Percentiles rank a stretch among this genome's conserved stretches.
Evolutionary conservation across 768 basidiomycete genomes (phyloP).

Genomic region (Pisolithus albus): DNA sequence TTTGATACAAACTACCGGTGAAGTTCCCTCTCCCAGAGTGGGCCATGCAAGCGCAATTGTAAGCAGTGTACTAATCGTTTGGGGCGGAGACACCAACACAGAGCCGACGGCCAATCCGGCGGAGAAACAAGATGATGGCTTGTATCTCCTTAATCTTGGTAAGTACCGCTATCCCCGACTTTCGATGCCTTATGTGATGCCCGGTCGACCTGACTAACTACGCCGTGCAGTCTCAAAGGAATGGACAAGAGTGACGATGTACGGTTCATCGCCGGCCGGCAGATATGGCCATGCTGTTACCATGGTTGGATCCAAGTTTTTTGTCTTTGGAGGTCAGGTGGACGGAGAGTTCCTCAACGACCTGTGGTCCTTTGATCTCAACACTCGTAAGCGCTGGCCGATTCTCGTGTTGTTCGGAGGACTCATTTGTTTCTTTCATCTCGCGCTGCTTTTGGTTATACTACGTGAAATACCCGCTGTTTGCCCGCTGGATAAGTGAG

Average conservation of each 20-base stretch:
- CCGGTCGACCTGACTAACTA: not conserved
- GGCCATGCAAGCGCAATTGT: slow-evolving; percentile 96
- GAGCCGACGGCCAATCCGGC: slow-evolving; percentile 50
- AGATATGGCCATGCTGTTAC: slow-evolving; percentile 95
- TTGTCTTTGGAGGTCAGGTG: slow-evolving; percentile 94
- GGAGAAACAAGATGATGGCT: slow-evolving; percentile 84
- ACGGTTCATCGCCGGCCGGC: slow-evolving; percentile 74
- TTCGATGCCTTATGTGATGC: not conserved
- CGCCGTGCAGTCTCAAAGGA: slow-evolving; percentile 73
- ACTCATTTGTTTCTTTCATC: not conserved
- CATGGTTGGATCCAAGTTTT: slow-evolving; percentile 88
- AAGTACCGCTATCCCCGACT: slow-evolving; percentile 24
- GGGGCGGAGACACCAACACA: slow-evolving; percentile 96
- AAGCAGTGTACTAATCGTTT: slow-evolving; percentile 91
- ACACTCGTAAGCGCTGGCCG: slow-evolving; percentile 59
- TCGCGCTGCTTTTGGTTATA: not conserved
- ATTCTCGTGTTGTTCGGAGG: not conserved
- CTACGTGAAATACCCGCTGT: not conserved
- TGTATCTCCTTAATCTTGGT: slow-evolving; percentile 95
- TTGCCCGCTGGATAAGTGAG: slow-evolving; percentile 48
- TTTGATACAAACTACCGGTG: slow-evolving; percentile 81
- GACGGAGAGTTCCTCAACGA: slow-evolving; percentile 94
- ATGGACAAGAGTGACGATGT: slow-evolving; percentile 84
- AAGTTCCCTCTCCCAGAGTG: slow-evolving; percentile 84
- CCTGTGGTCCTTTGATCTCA: slow-evolving; percentile 93